A percentile compares a stretch with the other conserved stretches of the same genome.
phyloP scores from a whole-genome alignment of 108 stramenopile genomes.

The Nannochloropsis gaditana region DNA sequence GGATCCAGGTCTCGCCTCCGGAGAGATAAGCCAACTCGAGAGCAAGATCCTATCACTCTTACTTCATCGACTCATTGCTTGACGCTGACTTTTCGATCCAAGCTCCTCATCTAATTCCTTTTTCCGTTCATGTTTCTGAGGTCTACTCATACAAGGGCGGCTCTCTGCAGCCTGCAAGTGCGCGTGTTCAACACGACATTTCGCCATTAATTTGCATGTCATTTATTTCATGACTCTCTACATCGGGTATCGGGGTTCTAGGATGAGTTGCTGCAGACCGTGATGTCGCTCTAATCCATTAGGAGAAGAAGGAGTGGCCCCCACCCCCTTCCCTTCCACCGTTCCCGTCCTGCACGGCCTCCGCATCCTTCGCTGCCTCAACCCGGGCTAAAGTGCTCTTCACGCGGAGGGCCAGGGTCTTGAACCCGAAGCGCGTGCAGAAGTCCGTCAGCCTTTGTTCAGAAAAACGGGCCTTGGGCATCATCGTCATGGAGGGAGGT shows the following conservation, averaged over 20 bases:
- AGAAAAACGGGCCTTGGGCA: background rate
- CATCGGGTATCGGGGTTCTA: background rate
- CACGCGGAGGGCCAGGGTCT: background rate
- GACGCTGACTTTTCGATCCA: too few relatives aligned
- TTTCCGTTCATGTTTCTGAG: too few relatives aligned
- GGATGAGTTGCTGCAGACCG: background rate
- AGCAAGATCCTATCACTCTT: too few relatives aligned
- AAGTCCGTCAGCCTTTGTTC: background rate
- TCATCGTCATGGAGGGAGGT: conserved; percentile 1
- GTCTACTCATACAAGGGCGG: too few relatives aligned
- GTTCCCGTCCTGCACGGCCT: background rate
- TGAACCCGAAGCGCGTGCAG: background rate
- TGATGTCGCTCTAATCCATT: background rate
- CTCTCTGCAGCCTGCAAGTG: too few relatives aligned
- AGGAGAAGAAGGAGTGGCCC: background rate
- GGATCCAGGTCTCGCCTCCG: too few relatives aligned
- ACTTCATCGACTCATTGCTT: too few relatives aligned
- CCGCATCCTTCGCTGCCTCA: conserved; percentile 5
- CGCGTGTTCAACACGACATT: background rate
- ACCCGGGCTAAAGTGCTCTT: background rate
- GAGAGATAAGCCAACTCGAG: too few relatives aligned
- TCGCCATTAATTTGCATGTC: background rate
- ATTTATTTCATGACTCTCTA: background rate
- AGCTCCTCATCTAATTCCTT: too few relatives aligned
- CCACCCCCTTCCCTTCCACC: background rate